Evolutionary conservation across 1,284 basidiomycete species (phyloP).

Genomic region (Cryptococcus sp.): DNA sequence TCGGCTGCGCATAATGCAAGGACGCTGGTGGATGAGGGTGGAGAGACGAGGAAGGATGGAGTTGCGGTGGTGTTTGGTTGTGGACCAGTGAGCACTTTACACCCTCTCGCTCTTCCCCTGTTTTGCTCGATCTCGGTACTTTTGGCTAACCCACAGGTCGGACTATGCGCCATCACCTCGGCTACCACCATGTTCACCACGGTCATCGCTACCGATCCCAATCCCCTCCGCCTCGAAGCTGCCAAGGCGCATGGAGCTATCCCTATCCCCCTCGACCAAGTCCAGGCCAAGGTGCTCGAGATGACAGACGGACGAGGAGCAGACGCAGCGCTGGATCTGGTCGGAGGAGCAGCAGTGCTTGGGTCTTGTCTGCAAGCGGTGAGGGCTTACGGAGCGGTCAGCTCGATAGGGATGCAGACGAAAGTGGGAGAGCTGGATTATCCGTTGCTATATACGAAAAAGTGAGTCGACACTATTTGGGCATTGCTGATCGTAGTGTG

Average conservation of each 20-base stretch:
- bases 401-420: constrained; percentile 64
- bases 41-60: constrained; percentile 23
- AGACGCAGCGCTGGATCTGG: constrained; percentile 57
- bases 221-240: constrained; percentile 17
- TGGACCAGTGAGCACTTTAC: constrained; percentile 47
- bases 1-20: constrained; percentile 46
- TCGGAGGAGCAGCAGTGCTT: constrained; percentile 64
- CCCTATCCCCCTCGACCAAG: constrained; percentile 29
- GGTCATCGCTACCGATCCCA: constrained; percentile 38
- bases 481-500: constrained; percentile 15
- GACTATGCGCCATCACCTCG: constrained; percentile 47
- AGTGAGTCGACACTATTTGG: constrained; percentile 49
- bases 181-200: constrained; percentile 42
- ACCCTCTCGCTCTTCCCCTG: constrained; percentile 1
- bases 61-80: constrained; percentile 47
- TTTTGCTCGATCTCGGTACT: too few relatives aligned
- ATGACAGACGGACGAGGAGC: constrained; percentile 47
- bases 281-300: constrained; percentile 22
- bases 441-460: constrained; percentile 68
- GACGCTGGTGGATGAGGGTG: constrained; percentile 36
- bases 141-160: constrained; percentile 20
- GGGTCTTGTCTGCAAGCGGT: constrained; percentile 68
- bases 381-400: constrained; percentile 71
- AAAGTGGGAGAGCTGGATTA: constrained; percentile 33
- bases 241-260: constrained; percentile 45